Conservation (phyloP, 306 rosid genomes). For the Canavalia ensiformis region DNA sequence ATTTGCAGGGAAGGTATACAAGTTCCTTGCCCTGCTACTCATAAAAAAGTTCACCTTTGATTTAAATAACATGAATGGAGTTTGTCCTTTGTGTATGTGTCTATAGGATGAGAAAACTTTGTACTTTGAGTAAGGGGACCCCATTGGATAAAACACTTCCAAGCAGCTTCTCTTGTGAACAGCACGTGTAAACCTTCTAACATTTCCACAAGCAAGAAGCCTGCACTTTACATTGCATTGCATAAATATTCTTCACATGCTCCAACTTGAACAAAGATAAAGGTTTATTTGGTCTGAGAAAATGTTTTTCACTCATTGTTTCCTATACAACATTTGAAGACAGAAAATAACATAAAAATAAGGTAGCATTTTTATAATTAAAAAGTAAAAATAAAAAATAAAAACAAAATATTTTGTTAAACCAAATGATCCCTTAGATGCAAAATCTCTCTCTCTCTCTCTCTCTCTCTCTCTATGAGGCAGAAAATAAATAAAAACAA, state of each 20-base stretch:
- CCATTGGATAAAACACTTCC: constrained; percentile 45
- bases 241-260: constrained; percentile 39
- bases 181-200: constrained; percentile 56
- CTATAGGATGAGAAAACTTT: constrained; percentile 47
- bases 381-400: no score
- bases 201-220: constrained; percentile 57
- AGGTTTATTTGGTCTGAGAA: no score
- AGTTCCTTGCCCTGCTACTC: constrained; percentile 51
- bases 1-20: constrained; percentile 47
- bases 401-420: no score
- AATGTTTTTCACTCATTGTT: no score
- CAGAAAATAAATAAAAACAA: no score
- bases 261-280: constrained; percentile 32
- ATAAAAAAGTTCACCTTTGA: constrained; percentile 46
- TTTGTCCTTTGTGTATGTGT: constrained; percentile 47
- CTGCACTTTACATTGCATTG: constrained; percentile 62
- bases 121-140: constrained; percentile 47
- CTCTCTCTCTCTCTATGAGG: no score
- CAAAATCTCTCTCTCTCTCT: no score
- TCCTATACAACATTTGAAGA: no score
- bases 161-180: constrained; percentile 46
- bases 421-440: no score
- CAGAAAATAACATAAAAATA: no score
- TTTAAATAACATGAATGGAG: constrained; percentile 50
- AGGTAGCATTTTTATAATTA: no score